Base-by-base conservation (phyloP, 2,329 filamentous ascomycete species). In the Aspergillus candidus region DNA sequence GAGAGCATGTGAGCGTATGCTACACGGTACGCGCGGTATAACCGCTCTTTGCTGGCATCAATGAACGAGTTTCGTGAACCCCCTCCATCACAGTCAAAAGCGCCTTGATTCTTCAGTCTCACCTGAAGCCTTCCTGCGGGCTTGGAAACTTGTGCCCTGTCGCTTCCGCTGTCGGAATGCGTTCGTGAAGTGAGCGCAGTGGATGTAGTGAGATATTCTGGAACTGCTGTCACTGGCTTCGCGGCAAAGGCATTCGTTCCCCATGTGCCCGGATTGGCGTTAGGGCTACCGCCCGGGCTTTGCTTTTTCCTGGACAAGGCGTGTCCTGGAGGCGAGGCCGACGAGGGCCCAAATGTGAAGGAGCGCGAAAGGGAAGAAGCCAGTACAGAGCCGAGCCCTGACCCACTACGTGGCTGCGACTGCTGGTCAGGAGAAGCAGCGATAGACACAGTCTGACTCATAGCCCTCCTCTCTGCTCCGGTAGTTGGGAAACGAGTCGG, bases 1-100 rank as follows among this genome's bases (percentile, higher is more conserved):
- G 73, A 73, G 4, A 83, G 68, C 43, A 80, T 66, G 38, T 79
- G 67, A 3, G 80, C 77, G 59, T 83, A 83, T 35, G 73, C 68
- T 40, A 69, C 63, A 34, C 78, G 72, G 65, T 81, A 84, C 2
- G 72, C 66, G 6, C 62, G 64, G 52, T 76, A 77, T 35, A 75
- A 65, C 51, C 60, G 62, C 14, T 71, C 68, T 35, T 75, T 70
- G 8, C 65, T 66, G 35, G 67, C 65, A 35, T 79, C 71, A 5
- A 82, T 62, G 14, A 82, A 61, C 11, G 74, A 68, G 13, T 68
- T 61, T 41, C 68, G 68, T 3, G 70, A 60, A 40, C 67, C 22
- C 22, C 7, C 62, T 11, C 68, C 71, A 46, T 78, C 73, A 31
- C 74, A 70, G 44, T 78, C 74, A 51, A 83, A 83, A 31, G 71